phyloP scores from a whole-genome alignment of 768 basidiomycete species.

The Hemileccinum rubropunctum region DNA sequence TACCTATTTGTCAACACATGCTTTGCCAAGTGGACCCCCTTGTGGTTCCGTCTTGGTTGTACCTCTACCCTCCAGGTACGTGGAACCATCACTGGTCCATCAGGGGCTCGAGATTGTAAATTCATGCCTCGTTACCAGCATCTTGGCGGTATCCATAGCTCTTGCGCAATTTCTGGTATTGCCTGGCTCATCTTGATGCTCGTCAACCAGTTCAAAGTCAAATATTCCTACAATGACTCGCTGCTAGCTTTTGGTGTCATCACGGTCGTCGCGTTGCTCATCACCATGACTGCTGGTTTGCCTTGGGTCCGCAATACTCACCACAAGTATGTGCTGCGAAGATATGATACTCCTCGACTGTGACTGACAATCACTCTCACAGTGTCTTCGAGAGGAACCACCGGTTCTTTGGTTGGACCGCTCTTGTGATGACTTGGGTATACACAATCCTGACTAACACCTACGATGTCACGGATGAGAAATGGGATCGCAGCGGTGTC shows the following conservation, averaged over 20 bases:
- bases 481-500: conserved; percentile 56
- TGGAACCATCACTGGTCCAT: neutral
- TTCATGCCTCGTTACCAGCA: conserved; percentile 42
- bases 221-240: conserved; percentile 49
- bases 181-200: conserved; percentile 68
- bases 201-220: conserved; percentile 50
- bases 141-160: conserved; percentile 77
- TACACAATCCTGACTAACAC: conserved; percentile 67
- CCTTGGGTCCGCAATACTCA: conserved; percentile 80
- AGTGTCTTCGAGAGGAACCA: conserved; percentile 81
- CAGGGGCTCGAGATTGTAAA: neutral
- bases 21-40: conserved; percentile 83
- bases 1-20: conserved; percentile 69
- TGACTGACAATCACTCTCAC: neutral
- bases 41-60: conserved; percentile 69
- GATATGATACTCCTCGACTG: neutral
- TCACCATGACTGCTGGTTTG: conserved; percentile 64
- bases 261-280: conserved; percentile 52
- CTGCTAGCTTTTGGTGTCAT: conserved; percentile 61
- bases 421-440: conserved; percentile 56
- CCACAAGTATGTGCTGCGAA: conserved; percentile 58
- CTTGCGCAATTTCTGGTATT: conserved; percentile 69
- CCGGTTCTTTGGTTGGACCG: conserved; percentile 74
- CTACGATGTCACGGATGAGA: conserved; percentile 51
- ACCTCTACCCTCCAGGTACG: conserved; percentile 68